phyloP scores from a whole-genome alignment of 2,329 filamentous ascomycete species.

The Rhinocladiella similis region DNA sequence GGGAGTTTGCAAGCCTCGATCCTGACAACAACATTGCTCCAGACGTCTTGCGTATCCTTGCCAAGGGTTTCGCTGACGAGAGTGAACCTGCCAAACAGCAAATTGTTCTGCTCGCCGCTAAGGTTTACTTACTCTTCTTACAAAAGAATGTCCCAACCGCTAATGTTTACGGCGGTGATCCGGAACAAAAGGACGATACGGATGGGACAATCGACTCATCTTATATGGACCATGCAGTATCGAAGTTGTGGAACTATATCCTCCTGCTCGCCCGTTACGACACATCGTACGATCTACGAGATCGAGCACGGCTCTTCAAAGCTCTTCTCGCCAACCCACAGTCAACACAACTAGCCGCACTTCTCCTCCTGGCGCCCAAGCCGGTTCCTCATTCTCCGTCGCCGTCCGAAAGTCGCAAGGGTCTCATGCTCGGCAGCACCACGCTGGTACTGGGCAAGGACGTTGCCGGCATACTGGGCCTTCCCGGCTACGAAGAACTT shows the following conservation, averaged over 20 bases:
- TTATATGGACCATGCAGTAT: constrained; percentile 63
- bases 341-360: constrained; percentile 77
- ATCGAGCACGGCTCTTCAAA: constrained; percentile 85
- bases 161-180: constrained; percentile 25
- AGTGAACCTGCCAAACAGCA: constrained; percentile 85
- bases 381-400: constrained; percentile 88
- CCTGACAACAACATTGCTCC: constrained; percentile 86
- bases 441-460: constrained; percentile 76
- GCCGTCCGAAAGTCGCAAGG: constrained; percentile 79
- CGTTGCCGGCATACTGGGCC: constrained; percentile 69
- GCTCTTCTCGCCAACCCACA: constrained; percentile 74
- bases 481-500: constrained; percentile 75
- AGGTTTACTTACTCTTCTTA: constrained; percentile 89
- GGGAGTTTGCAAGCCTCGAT: constrained; percentile 82
- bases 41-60: constrained; percentile 84
- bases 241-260: constrained; percentile 79
- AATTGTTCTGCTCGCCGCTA: constrained; percentile 89
- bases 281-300: constrained; percentile 89
- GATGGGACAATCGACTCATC: constrained; percentile 30
- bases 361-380: constrained; percentile 91
- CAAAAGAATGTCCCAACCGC: constrained; percentile 35
- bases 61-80: constrained; percentile 82
- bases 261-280: constrained; percentile 87
- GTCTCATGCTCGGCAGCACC: constrained; percentile 77
- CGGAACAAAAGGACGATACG: constrained; percentile 31